These are phyloP conservation scores for sweet orange (Citrus sinensis) DNA, from an alignment of 345 rosid genomes.

Conservation along the genomic window DVS_A1.0 CM039161.1:23770501-23771000, in stretches of 20 bases:
- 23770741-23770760: conserved; percentile 64
- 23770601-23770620: neutral
- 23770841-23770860: conserved; percentile 66
- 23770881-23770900: conserved; percentile 70
- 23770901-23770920: conserved; percentile 68
- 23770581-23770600: neutral
- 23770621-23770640: neutral
- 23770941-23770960: conserved; percentile 74
- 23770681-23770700: neutral
- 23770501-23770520: neutral
- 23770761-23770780: conserved; percentile 81
- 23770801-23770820: conserved; percentile 54
- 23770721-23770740: conserved; percentile 31
- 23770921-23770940: conserved; percentile 59
- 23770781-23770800: conserved; percentile 84
- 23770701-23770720: neutral
- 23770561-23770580: neutral
- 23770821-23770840: conserved; percentile 18
- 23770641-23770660: neutral
- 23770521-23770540: neutral
- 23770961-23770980: conserved; percentile 34
- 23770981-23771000: conserved; percentile 45
- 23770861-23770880: conserved; percentile 66
- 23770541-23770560: neutral
- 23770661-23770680: neutral